Evolutionary conservation across 1,139 yeast species (phyloP).

Genomic region (Debaryomyces robertsiae): DNA sequence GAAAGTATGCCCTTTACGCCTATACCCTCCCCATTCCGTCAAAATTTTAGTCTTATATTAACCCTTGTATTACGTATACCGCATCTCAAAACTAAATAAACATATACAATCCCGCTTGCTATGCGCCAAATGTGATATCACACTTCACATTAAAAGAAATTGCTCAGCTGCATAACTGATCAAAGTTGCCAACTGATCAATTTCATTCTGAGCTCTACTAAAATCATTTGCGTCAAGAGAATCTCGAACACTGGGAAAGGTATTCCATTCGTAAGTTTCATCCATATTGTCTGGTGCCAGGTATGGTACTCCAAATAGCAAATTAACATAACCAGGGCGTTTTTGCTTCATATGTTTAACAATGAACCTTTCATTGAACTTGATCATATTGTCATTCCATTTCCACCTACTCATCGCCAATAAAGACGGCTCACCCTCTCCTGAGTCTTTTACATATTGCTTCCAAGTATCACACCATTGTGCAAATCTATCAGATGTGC

Average conservation of each 20-base stretch:
- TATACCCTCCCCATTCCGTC: no score
- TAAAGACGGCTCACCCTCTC: constrained; percentile 66
- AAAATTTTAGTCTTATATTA: no score
- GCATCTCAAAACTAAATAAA: neutral
- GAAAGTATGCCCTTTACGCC: no score
- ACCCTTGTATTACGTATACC: no score
- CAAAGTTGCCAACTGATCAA: constrained; percentile 48
- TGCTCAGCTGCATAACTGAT: constrained; percentile 28
- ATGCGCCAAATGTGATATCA: no score
- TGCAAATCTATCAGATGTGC: constrained; percentile 30
- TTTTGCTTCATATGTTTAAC: constrained; percentile 48
- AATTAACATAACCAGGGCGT: constrained; percentile 70
- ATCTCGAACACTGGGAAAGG: constrained; percentile 79
- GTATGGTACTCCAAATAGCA: constrained; percentile 69
- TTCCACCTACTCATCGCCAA: constrained; percentile 73
- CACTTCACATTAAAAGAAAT: constrained; percentile 6
- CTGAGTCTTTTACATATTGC: constrained; percentile 33
- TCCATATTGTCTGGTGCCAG: constrained; percentile 48
- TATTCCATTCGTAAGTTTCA: constrained; percentile 54
- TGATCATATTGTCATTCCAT: constrained; percentile 71
- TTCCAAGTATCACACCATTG: constrained; percentile 61
- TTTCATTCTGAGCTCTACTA: constrained; percentile 57
- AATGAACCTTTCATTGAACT: constrained; percentile 58
- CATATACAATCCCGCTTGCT: neutral
- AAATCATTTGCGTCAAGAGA: constrained; percentile 53